phyloP scores from a whole-genome alignment of 2,329 filamentous ascomycete genomes.

The Cercospora zeina region DNA sequence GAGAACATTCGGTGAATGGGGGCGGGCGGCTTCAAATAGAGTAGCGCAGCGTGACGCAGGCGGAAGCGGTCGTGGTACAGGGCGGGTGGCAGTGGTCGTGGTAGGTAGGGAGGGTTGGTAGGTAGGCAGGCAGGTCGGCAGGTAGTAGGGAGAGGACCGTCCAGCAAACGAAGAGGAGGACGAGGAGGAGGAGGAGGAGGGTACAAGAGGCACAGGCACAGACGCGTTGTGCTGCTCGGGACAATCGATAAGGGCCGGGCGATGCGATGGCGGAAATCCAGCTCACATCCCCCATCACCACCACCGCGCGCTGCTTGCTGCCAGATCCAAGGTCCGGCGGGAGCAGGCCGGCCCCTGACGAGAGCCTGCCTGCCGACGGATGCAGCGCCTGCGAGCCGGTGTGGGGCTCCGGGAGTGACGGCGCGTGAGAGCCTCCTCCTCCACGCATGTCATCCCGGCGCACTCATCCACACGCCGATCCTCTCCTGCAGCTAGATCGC shows the following conservation, averaged over 20 bases:
- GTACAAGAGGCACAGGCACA: too few species aligned
- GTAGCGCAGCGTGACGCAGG: slow-evolving; percentile 19
- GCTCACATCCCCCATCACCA: background rate
- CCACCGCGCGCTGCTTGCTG: too few species aligned
- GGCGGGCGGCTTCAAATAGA: slow-evolving; percentile 10
- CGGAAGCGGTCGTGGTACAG: background rate
- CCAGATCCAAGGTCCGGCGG: slow-evolving; percentile 20
- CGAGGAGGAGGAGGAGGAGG: too few species aligned
- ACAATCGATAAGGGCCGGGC: slow-evolving; percentile 17
- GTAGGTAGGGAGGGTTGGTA: background rate
- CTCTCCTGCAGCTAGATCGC: slow-evolving; percentile 23
- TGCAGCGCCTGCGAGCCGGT: slow-evolving; percentile 21
- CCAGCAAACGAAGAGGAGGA: too few species aligned
- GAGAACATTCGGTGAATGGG: slow-evolving; percentile 19
- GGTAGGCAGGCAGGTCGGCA: too few species aligned
- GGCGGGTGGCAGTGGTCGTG: background rate
- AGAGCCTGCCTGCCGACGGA: slow-evolving; percentile 16
- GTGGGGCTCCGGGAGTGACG: slow-evolving; percentile 25
- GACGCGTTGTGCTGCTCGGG: background rate
- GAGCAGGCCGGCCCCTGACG: slow-evolving; percentile 20
- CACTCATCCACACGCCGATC: background rate
- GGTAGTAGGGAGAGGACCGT: too few species aligned
- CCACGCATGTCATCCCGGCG: slow-evolving; percentile 21
- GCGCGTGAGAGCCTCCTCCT: slow-evolving; percentile 17
- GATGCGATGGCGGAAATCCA: background rate